These are phyloP conservation scores for Abortiporus biennis DNA, from an alignment of 1,284 basidiomycete species.

Conservation along the genomic window DNA sequence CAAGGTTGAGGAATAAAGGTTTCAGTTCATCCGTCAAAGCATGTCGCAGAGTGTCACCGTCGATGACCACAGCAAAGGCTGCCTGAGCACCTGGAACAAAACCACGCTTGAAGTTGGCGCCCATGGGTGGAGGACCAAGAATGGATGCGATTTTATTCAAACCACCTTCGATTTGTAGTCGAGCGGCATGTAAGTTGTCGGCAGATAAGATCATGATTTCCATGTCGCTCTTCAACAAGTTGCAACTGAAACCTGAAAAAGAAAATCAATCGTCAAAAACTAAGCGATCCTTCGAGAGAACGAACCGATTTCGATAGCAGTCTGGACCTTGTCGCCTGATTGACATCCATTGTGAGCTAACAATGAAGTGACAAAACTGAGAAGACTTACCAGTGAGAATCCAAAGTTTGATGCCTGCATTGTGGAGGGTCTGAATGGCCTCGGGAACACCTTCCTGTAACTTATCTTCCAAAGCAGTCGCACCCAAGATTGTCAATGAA, in stretches of 20 bases:
- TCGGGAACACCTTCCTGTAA: conserved; percentile 96
- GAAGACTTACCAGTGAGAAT: conserved; percentile 70
- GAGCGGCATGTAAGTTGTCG: conserved; percentile 69
- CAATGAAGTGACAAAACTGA: conserved; percentile 5
- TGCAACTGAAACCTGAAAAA: conserved; percentile 72
- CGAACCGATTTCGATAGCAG: conserved; percentile 89
- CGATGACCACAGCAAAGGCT: conserved; percentile 92
- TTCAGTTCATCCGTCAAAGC: conserved; percentile 79
- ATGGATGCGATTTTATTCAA: conserved; percentile 92
- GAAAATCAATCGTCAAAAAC: conserved; percentile 2
- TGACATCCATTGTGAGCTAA: too few species aligned
- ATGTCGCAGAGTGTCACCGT: conserved; percentile 88
- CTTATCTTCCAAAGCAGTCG: conserved; percentile 96
- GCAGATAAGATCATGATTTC: conserved; percentile 97
- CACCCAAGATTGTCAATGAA: conserved; percentile 79
- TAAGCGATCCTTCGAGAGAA: conserved; percentile 8
- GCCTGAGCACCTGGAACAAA: conserved; percentile 63
- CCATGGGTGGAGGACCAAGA: conserved; percentile 56
- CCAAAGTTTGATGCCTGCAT: conserved; percentile 97
- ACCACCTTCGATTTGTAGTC: conserved; percentile 87
- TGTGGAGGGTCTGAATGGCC: conserved; percentile 87
- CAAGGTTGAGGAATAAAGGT: conserved; percentile 83
- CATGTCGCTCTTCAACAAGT: conserved; percentile 87
- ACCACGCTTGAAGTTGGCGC: conserved; percentile 52
- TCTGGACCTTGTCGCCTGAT: conserved; percentile 92